phyloP scores from a whole-genome alignment of 106 monocot species.

The Dioscorea dumetorum region DNA sequence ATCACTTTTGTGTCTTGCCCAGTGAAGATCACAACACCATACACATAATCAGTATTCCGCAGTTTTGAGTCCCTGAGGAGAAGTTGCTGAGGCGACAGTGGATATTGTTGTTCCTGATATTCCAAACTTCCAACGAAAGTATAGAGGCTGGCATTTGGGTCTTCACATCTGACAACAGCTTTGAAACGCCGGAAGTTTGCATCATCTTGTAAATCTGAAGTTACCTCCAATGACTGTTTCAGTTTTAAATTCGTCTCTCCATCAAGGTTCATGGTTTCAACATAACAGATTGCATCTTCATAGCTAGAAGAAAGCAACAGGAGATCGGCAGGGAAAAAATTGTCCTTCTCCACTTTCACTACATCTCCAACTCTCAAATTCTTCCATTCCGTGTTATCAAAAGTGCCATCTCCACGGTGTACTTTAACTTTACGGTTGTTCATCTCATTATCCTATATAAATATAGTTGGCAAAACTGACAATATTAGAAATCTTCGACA shows the following conservation, averaged over 20 bases:
- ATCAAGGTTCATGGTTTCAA: slow-evolving; percentile 96
- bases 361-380: slow-evolving; percentile 77
- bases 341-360: slow-evolving; percentile 83
- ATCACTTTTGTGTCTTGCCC: slow-evolving; percentile 92
- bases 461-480: too few species aligned
- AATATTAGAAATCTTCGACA: too few species aligned
- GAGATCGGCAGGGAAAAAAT: slow-evolving; percentile 85
- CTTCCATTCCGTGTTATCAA: slow-evolving; percentile 62
- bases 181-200: slow-evolving; percentile 47
- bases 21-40: slow-evolving; percentile 76
- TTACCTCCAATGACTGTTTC: slow-evolving; percentile 70
- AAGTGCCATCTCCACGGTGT: slow-evolving; percentile 47
- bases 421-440: slow-evolving; percentile 71
- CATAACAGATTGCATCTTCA: slow-evolving; percentile 88
- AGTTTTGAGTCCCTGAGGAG: slow-evolving; percentile 89
- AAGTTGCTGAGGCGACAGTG: slow-evolving; percentile 80
- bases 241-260: slow-evolving; percentile 93
- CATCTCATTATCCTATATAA: slow-evolving; percentile 68
- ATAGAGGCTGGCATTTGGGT: slow-evolving; percentile 84
- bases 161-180: slow-evolving; percentile 62
- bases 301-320: slow-evolving; percentile 84
- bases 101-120: slow-evolving; percentile 40
- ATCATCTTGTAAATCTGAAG: slow-evolving; percentile 59
- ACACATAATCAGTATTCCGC: slow-evolving; percentile 74
- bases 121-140: slow-evolving; percentile 80